Conservation (phyloP, 192 early-diverging fungal species). For the Linnemannia exigua region DNA sequence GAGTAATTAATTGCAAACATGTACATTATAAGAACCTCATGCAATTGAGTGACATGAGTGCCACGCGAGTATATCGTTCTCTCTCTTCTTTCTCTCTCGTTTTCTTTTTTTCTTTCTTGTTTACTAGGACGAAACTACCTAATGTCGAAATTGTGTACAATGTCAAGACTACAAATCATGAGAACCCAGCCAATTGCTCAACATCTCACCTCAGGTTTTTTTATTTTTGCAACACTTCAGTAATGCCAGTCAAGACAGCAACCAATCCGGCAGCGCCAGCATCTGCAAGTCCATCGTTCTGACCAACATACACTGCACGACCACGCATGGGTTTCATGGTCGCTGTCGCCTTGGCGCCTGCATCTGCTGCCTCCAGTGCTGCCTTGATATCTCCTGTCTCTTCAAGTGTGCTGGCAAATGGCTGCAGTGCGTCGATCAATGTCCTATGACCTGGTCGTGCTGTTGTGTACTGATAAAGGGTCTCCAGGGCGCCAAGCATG, state of each 20-base stretch:
- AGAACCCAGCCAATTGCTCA: background rate
- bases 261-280: conserved; percentile 76
- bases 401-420: conserved; percentile 69
- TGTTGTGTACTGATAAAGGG: conserved; percentile 74
- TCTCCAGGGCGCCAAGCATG: conserved; percentile 69
- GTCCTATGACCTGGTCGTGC: conserved; percentile 82
- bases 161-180: background rate
- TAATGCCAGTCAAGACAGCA: conserved; percentile 67
- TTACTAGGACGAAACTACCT: background rate
- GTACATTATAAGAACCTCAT: background rate
- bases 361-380: conserved; percentile 65
- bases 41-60: too few relatives aligned
- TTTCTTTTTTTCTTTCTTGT: background rate
- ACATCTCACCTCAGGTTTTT: background rate
- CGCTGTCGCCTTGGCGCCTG: conserved; percentile 69
- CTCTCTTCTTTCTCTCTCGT: background rate
- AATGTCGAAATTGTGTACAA: background rate
- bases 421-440: conserved; percentile 77
- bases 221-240: conserved; percentile 10
- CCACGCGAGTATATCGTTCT: too few relatives aligned
- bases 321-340: conserved; percentile 74
- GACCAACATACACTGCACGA: conserved; percentile 73
- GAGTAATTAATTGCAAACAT: background rate
- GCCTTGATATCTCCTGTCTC: conserved; percentile 56
- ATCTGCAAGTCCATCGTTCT: conserved; percentile 62